A percentile compares a stretch with the other conserved stretches of the same genome.
phyloP scores from a whole-genome alignment of 2,329 filamentous ascomycete species.

The Pseudodiploospora longispora region DNA sequence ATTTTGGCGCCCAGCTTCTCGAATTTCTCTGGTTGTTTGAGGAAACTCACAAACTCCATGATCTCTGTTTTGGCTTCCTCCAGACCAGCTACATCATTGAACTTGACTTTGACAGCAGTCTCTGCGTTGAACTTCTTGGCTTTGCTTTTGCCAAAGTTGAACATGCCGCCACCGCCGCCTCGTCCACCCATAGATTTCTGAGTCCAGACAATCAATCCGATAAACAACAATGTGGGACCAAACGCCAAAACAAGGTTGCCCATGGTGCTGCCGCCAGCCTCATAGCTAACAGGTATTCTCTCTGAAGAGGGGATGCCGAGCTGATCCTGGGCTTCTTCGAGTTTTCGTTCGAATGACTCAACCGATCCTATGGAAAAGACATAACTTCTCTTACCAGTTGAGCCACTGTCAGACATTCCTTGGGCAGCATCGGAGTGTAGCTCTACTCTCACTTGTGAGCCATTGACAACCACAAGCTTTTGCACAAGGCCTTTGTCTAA shows the following conservation, averaged over 20 bases:
- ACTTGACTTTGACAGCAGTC: constrained; percentile 93
- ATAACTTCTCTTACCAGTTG: constrained; percentile 42
- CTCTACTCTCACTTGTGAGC: constrained; percentile 66
- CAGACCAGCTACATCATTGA: constrained; percentile 92
- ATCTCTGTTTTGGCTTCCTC: constrained; percentile 98
- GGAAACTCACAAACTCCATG: constrained; percentile 97
- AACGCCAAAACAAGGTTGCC: constrained; percentile 70
- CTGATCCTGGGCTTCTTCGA: constrained; percentile 83
- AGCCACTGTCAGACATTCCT: constrained; percentile 33
- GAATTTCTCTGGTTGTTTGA: constrained; percentile 88
- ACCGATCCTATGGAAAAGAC: constrained; percentile 94
- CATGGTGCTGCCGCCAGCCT: constrained; percentile 65
- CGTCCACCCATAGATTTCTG: constrained; percentile 66
- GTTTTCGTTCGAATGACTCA: constrained; percentile 80
- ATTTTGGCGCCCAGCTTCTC: constrained; percentile 96
- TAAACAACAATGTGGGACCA: constrained; percentile 77
- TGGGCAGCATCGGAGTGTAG: constrained; percentile 62
- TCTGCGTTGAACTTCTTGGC: constrained; percentile 98
- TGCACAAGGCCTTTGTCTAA: constrained; percentile 93
- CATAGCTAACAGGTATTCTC: constrained; percentile 86
- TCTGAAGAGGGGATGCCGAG: constrained; percentile 80
- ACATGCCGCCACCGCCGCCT: constrained; percentile 66
- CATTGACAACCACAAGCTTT: constrained; percentile 75
- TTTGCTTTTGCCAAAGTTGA: constrained; percentile 91
- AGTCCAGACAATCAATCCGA: constrained; percentile 74